Evolutionary conservation across 1,284 basidiomycete genomes (phyloP).

Genomic region (Cryptococcus sp.): DNA sequence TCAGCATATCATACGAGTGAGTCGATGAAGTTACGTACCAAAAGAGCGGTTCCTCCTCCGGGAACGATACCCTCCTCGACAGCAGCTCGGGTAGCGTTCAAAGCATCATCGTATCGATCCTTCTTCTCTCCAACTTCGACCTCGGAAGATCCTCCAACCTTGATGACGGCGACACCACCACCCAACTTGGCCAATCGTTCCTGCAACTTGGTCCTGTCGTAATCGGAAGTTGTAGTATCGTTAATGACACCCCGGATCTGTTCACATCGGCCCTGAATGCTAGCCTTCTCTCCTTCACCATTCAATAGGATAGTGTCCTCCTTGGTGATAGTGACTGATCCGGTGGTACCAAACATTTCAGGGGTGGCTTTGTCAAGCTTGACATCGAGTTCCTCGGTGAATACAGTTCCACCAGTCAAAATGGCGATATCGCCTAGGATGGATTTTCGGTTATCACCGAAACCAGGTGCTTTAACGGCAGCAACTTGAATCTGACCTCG

Average conservation of each 20-base stretch:
- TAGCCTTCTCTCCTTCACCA: constrained; percentile 80
- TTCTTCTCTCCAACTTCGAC: constrained; percentile 99
- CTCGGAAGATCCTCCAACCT: constrained; percentile 88
- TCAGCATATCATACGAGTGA: background rate
- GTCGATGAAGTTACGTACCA: constrained; percentile 41
- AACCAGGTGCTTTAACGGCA: constrained; percentile 95
- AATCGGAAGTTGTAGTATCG: constrained; percentile 84
- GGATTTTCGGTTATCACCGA: constrained; percentile 98
- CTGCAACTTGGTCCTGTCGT: constrained; percentile 92
- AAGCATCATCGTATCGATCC: constrained; percentile 96
- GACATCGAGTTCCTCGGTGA: constrained; percentile 96
- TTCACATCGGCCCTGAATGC: constrained; percentile 85
- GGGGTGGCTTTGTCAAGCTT: constrained; percentile 89
- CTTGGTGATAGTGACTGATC: constrained; percentile 92
- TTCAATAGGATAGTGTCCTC: constrained; percentile 97
- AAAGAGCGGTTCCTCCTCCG: constrained; percentile 79
- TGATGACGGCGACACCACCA: constrained; percentile 97
- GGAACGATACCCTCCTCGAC: constrained; percentile 98
- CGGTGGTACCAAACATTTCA: constrained; percentile 88
- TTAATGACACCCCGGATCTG: constrained; percentile 83
- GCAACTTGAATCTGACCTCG: constrained; percentile 90
- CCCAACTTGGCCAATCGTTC: constrained; percentile 94
- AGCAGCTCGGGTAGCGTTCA: constrained; percentile 94
- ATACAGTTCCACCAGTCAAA: constrained; percentile 94
- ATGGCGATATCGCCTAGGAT: constrained; percentile 96